Conservation (phyloP, 306 rosid genomes). For the Quercus mongolica region DNA sequence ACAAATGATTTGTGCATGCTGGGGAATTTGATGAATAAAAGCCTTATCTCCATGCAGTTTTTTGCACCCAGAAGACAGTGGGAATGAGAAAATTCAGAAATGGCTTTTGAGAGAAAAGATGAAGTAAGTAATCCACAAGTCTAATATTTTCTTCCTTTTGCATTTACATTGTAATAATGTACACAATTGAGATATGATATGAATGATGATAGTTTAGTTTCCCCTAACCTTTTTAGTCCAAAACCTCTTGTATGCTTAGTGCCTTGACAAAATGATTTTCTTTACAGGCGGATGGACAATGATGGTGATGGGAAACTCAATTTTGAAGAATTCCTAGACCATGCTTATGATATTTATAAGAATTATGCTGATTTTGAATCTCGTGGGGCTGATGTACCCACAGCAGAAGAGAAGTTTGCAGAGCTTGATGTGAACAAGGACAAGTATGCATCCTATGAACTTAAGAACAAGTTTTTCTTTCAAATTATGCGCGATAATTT, state of each 20-base stretch:
- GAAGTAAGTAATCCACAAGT: slow-evolving; percentile 29
- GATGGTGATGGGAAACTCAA: slow-evolving; percentile 57
- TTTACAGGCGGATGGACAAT: slow-evolving; percentile 50
- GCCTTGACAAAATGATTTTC: not conserved
- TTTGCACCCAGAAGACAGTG: slow-evolving; percentile 79
- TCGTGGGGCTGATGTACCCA: slow-evolving; percentile 25
- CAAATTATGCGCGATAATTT: not conserved
- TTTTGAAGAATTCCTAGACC: slow-evolving; percentile 47
- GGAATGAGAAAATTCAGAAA: slow-evolving; percentile 34
- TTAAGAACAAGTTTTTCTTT: not conserved
- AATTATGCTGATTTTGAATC: slow-evolving; percentile 53
- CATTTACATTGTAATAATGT: not conserved
- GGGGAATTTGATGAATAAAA: not conserved
- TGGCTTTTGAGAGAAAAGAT: slow-evolving; percentile 66
- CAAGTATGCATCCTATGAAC: slow-evolving; percentile 30
- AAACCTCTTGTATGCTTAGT: not conserved
- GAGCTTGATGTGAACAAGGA: slow-evolving; percentile 69
- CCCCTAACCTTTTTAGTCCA: not conserved
- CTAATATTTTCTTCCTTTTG: not conserved
- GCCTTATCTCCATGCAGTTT: slow-evolving; percentile 35
- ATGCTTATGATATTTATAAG: slow-evolving; percentile 39
- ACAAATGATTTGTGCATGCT: not conserved
- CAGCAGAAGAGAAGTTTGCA: slow-evolving; percentile 38
- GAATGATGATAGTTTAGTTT: not conserved
- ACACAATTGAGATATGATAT: not conserved